These are phyloP conservation scores for Coemansia sp. DNA, from an alignment of 192 early-diverging fungal genomes.

Conservation along the genomic window DNA sequence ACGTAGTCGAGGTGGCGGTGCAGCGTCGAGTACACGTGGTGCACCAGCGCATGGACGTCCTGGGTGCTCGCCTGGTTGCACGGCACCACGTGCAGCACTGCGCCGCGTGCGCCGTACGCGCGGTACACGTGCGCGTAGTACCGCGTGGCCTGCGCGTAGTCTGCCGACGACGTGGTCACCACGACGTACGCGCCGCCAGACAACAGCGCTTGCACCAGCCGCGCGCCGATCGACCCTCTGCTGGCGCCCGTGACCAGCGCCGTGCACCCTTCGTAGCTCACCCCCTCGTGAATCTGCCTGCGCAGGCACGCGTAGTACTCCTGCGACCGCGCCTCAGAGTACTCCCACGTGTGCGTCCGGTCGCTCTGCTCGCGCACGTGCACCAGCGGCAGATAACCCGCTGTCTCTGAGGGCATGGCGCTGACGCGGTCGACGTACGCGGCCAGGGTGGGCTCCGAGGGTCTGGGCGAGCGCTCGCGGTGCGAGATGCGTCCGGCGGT, in stretches of 20 bases:
- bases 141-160: constrained; percentile 61
- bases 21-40: constrained; percentile 78
- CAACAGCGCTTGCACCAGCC: constrained; percentile 78
- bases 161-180: constrained; percentile 69
- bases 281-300: constrained; percentile 66
- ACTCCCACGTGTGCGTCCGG: constrained; percentile 22
- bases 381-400: constrained; percentile 18
- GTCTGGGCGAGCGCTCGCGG: constrained; percentile 65
- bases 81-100: constrained; percentile 85
- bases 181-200: constrained; percentile 60
- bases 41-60: constrained; percentile 71
- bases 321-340: constrained; percentile 6
- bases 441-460: constrained; percentile 70
- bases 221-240: constrained; percentile 84
- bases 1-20: constrained; percentile 89
- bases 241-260: constrained; percentile 90
- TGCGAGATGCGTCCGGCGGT: constrained; percentile 73
- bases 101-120: constrained; percentile 77
- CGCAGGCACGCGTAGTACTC: constrained; percentile 56
- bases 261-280: constrained; percentile 74
- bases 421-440: constrained; percentile 79
- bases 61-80: constrained; percentile 88
- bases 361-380: constrained; percentile 30
- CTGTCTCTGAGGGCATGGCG: constrained; percentile 25
- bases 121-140: constrained; percentile 88